phyloP scores from a whole-genome alignment of 2,329 filamentous ascomycete species.

The Coniochaeta sp. region DNA sequence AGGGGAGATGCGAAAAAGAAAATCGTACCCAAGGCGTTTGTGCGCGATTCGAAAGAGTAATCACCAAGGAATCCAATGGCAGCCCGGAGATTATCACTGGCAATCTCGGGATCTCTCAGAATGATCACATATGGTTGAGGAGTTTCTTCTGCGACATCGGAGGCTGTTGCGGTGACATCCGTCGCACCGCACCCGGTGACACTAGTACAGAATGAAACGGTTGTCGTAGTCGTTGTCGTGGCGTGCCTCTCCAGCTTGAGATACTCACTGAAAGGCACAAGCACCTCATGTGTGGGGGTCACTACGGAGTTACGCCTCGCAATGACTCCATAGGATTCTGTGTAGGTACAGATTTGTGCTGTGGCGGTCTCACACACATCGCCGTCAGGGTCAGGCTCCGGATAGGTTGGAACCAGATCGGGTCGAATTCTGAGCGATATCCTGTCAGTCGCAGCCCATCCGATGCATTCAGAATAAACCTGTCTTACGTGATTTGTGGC shows the following conservation, averaged over 20 bases:
- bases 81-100: too few species aligned
- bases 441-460: too few species aligned
- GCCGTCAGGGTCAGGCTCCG: neutral
- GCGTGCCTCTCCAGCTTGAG: neutral
- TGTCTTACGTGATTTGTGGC: slow-evolving; percentile 4
- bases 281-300: too few species aligned
- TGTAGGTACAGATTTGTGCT: slow-evolving; percentile 3
- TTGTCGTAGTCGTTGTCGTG: slow-evolving; percentile 1
- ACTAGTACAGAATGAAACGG: slow-evolving; percentile 3
- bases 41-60: slow-evolving; percentile 3
- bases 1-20: slow-evolving; percentile 1
- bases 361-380: slow-evolving; percentile 5
- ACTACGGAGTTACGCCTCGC: neutral
- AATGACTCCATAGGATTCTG: slow-evolving; percentile 3
- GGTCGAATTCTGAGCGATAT: slow-evolving; percentile 3
- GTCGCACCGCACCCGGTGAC: slow-evolving; percentile 3
- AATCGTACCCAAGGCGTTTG: neutral
- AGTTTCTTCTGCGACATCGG: neutral
- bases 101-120: neutral
- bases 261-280: neutral
- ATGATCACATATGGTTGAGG: neutral
- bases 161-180: slow-evolving; percentile 1
- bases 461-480: too few species aligned
- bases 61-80: too few species aligned
- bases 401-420: slow-evolving; percentile 2